Conservation (phyloP, 192 early-diverging fungal genomes). For the Umbelopsis ramanniana region DNA sequence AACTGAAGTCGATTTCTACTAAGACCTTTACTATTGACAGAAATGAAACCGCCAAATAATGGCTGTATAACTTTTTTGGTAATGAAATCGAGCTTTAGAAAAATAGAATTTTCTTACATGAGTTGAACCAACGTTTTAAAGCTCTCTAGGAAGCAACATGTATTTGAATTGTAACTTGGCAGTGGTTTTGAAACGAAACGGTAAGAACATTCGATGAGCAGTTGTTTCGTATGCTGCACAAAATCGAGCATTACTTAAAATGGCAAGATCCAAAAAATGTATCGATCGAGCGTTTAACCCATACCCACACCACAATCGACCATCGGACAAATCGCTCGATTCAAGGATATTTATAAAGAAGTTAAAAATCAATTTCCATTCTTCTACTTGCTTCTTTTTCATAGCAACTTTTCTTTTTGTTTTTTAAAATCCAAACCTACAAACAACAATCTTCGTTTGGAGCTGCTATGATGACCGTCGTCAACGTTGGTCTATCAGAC, state of each 20-base stretch:
- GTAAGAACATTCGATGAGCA: conserved; percentile 5
- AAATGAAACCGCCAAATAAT: too few species aligned
- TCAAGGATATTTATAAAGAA: conserved; percentile 2
- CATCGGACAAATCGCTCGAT: conserved; percentile 21
- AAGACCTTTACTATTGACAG: too few species aligned
- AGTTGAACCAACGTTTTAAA: not conserved
- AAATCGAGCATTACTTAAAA: conserved; percentile 16
- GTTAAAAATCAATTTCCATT: not conserved
- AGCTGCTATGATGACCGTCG: conserved; percentile 4
- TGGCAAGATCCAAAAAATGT: not conserved
- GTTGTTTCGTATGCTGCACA: not conserved
- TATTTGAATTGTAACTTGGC: not conserved
- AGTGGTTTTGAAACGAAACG: not conserved
- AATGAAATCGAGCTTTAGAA: too few species aligned
- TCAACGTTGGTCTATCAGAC: not conserved
- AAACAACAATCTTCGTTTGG: not conserved
- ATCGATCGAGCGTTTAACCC: not conserved
- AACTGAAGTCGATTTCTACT: too few species aligned
- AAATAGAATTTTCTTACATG: not conserved
- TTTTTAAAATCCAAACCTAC: conserved; percentile 19
- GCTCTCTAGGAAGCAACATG: not conserved
- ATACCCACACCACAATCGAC: not conserved
- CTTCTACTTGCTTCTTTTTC: not conserved
- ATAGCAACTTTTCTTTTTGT: conserved; percentile 3
- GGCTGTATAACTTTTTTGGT: too few species aligned